These are phyloP conservation scores for Albugo candida DNA, from an alignment of 352 stramenopile species.

Conservation along the genomic window DNA sequence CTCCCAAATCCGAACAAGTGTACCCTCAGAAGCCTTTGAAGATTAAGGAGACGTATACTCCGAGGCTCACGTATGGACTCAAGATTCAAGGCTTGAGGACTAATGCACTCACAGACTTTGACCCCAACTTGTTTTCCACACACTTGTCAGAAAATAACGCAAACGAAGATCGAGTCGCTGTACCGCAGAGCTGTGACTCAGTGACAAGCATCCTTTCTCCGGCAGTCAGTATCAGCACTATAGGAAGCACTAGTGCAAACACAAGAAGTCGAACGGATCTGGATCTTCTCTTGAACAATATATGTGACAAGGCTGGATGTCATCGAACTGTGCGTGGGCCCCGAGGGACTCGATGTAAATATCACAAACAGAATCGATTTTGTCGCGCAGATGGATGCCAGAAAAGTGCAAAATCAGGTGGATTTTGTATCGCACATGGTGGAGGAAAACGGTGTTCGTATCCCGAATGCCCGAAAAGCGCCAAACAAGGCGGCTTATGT, in stretches of 20 bases:
- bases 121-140: neutral
- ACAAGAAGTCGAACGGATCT: too few relatives aligned
- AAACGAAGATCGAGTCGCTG: conserved; percentile 5
- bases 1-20: neutral
- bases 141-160: conserved; percentile 22
- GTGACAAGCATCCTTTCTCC: too few relatives aligned
- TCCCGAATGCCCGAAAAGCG: conserved; percentile 62
- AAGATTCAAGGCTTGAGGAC: conserved; percentile 10
- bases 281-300: conserved; percentile 33
- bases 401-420: conserved; percentile 66
- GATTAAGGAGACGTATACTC: neutral
- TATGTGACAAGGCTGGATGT: conserved; percentile 59
- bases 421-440: conserved; percentile 53
- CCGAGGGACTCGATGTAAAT: conserved; percentile 58
- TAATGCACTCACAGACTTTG: neutral
- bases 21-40: neutral
- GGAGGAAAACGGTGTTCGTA: conserved; percentile 48
- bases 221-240: too few relatives aligned
- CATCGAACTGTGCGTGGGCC: conserved; percentile 52
- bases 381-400: conserved; percentile 39
- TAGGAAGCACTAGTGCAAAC: too few relatives aligned
- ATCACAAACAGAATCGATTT: conserved; percentile 69
- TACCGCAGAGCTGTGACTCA: too few relatives aligned
- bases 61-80: conserved; percentile 13
- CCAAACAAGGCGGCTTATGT: conserved; percentile 63